phyloP scores from a whole-genome alignment of 2,329 filamentous ascomycete species.

The Pseudonectria foliicola region DNA sequence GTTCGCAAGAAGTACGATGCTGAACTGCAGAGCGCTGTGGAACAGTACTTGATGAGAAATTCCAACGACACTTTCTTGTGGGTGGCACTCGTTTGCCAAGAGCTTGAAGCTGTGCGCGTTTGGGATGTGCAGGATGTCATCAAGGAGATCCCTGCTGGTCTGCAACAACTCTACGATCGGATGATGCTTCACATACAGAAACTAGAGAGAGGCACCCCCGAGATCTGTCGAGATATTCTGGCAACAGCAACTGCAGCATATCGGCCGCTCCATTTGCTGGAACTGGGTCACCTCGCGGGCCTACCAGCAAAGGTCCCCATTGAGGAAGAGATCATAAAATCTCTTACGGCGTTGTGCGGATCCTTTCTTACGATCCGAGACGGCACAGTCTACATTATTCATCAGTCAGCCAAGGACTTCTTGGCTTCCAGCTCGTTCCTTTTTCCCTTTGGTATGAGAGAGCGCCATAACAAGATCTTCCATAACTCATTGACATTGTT shows the following conservation, averaged over 20 bases:
- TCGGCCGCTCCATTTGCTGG: slow-evolving; percentile 26
- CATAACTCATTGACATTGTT: slow-evolving; percentile 26
- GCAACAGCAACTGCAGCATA: slow-evolving; percentile 18
- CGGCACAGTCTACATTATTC: slow-evolving; percentile 27
- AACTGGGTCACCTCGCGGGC: slow-evolving; percentile 20
- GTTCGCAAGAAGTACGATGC: neutral
- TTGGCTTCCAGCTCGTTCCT: slow-evolving; percentile 18
- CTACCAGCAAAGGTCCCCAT: slow-evolving; percentile 4
- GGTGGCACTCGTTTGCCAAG: slow-evolving; percentile 10
- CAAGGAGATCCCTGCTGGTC: slow-evolving; percentile 21
- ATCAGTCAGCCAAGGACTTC: slow-evolving; percentile 36
- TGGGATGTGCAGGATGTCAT: slow-evolving; percentile 11
- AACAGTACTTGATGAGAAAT: slow-evolving; percentile 18
- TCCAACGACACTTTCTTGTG: slow-evolving; percentile 25
- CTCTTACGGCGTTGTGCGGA: slow-evolving; percentile 26
- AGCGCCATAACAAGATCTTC: slow-evolving; percentile 24
- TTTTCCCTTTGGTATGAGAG: slow-evolving; percentile 20
- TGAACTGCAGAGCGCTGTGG: slow-evolving; percentile 4
- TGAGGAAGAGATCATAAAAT: neutral
- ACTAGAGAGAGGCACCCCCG: slow-evolving; percentile 12
- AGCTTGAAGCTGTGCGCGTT: slow-evolving; percentile 1
- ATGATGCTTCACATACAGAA: neutral
- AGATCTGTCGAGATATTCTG: slow-evolving; percentile 27
- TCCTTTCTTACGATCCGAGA: slow-evolving; percentile 27
- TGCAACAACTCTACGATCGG: slow-evolving; percentile 18